A percentile compares a stretch with the other conserved stretches of the same genome.
These are phyloP conservation scores for Trichoderma atrobrunneum DNA, from an alignment of 2,329 filamentous ascomycete genomes.

Conservation along the genomic window DNA sequence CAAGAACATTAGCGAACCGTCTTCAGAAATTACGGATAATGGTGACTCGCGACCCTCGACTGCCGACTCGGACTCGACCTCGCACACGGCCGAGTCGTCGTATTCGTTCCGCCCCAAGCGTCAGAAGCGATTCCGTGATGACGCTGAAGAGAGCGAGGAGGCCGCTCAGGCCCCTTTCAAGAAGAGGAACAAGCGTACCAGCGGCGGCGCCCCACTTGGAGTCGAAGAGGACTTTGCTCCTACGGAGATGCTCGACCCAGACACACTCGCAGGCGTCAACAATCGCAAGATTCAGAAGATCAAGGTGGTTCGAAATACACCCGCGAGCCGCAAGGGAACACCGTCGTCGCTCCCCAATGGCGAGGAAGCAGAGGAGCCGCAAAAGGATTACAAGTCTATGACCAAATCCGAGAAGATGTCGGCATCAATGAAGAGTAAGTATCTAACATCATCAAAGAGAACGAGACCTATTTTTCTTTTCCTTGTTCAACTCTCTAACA, in stretches of 20 bases:
- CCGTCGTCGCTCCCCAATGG: conserved; percentile 23
- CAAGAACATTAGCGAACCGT: conserved; percentile 40
- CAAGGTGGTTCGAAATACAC: conserved; percentile 35
- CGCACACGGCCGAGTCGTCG: conserved; percentile 48
- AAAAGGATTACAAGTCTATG: conserved; percentile 59
- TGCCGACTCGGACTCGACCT: conserved; percentile 51
- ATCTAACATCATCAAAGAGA: not conserved
- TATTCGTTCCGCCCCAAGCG: conserved; percentile 56
- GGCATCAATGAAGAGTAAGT: conserved; percentile 62
- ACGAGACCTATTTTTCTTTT: not conserved
- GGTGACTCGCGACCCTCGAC: conserved; percentile 52
- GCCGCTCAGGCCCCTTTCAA: conserved; percentile 37
- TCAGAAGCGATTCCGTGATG: conserved; percentile 52
- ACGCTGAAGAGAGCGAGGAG: conserved; percentile 43
- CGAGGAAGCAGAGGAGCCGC: conserved; percentile 39
- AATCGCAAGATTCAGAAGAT: conserved; percentile 39
- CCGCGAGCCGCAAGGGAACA: conserved; percentile 31
- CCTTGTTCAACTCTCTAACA: conserved; percentile 26
- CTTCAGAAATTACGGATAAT: conserved; percentile 37
- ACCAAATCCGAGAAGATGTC: conserved; percentile 66
- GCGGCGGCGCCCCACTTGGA: conserved; percentile 16
- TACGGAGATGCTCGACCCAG: conserved; percentile 21
- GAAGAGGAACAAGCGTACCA: conserved; percentile 37
- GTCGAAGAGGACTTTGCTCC: conserved; percentile 8
- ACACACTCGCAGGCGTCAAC: conserved; percentile 22